These are phyloP conservation scores for Cordyceps farinosa DNA, from an alignment of 2,329 filamentous ascomycete genomes.

Conservation along the genomic window DNA sequence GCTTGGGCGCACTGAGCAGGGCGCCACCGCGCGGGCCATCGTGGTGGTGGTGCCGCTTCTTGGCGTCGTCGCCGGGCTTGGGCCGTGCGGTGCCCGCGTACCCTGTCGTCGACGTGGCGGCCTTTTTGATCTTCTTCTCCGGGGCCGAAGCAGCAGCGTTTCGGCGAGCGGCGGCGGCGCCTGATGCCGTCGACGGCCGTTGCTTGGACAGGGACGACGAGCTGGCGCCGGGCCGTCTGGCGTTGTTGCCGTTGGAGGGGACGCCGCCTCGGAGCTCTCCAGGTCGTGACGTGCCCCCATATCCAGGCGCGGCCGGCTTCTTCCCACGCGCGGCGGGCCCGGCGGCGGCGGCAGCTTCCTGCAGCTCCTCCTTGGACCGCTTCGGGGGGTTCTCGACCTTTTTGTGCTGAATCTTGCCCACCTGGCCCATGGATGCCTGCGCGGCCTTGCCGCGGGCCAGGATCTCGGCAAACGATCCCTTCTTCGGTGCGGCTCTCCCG, in stretches of 20 bases:
- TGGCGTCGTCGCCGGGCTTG: constrained; percentile 35
- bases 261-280: constrained; percentile 10
- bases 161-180: constrained; percentile 14
- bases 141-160: constrained; percentile 31
- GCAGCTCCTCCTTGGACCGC: constrained; percentile 28
- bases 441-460: constrained; percentile 68
- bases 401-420: constrained; percentile 73
- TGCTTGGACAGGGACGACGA: neutral
- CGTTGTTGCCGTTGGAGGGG: constrained; percentile 31
- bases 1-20: constrained; percentile 34
- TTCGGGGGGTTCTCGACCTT: constrained; percentile 46
- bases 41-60: constrained; percentile 34
- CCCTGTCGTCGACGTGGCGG: constrained; percentile 58
- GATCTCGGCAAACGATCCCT: constrained; percentile 71
- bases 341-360: neutral
- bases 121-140: constrained; percentile 60
- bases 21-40: constrained; percentile 37
- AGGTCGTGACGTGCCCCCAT: constrained; percentile 29
- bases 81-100: constrained; percentile 63
- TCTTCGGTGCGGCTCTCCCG: constrained; percentile 54
- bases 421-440: constrained; percentile 56
- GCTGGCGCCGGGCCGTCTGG: constrained; percentile 22
- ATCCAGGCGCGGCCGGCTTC: constrained; percentile 23
- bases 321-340: neutral
- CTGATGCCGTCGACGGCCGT: neutral